phyloP scores from a whole-genome alignment of 495 filamentous ascomycete genomes.

The Bombardia bombarda region DNA sequence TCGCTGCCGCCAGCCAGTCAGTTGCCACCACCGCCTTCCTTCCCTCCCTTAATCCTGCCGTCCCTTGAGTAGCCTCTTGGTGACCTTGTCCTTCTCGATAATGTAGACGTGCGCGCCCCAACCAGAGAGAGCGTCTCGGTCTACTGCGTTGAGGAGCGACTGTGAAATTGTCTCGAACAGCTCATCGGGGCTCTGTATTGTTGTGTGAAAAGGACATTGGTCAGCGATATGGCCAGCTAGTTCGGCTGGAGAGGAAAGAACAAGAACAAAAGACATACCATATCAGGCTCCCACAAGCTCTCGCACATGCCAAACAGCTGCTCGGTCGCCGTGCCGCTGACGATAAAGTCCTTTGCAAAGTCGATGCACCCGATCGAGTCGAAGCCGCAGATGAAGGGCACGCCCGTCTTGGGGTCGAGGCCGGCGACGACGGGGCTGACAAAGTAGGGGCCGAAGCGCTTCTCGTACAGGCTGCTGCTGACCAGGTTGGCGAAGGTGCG shows the following conservation, averaged over 20 bases:
- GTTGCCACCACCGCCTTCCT: background rate
- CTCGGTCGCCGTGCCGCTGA: constrained; percentile 89
- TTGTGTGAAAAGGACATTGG: background rate
- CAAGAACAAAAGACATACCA: constrained; percentile 50
- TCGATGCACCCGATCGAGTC: constrained; percentile 99
- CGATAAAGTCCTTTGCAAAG: constrained; percentile 98
- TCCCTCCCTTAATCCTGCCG: constrained; percentile 42
- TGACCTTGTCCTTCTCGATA: constrained; percentile 99
- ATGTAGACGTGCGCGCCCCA: constrained; percentile 99
- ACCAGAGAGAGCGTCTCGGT: constrained; percentile 90
- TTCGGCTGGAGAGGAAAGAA: background rate
- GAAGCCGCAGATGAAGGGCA: constrained; percentile 98
- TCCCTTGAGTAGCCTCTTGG: constrained; percentile 95
- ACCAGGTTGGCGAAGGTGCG: constrained; percentile 95
- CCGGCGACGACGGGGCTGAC: constrained; percentile 91
- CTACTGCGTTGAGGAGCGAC: constrained; percentile 90
- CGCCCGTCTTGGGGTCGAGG: constrained; percentile 80
- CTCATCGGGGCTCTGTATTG: constrained; percentile 80
- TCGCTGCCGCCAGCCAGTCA: too few species aligned
- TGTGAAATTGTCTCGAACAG: constrained; percentile 98
- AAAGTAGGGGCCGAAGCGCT: constrained; percentile 92
- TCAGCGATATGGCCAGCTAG: background rate
- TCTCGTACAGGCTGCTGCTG: constrained; percentile 82
- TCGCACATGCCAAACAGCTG: constrained; percentile 99
- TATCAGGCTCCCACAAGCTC: constrained; percentile 92